phyloP scores from a whole-genome alignment of 306 rosid species.

The Amphicarpaea edgeworthii region DNA sequence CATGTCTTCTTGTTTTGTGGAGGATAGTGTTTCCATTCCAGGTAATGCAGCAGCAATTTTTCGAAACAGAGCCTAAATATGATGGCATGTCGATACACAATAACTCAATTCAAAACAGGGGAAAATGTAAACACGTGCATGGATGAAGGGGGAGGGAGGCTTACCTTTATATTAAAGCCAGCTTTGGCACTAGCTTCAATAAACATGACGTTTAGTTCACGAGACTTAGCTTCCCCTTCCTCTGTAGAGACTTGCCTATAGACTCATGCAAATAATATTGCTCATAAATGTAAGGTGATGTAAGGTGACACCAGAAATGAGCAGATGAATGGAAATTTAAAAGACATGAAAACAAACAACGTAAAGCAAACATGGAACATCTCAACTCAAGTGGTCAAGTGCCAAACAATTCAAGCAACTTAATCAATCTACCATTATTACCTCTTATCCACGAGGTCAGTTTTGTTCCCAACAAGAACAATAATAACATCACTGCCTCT shows the following conservation, averaged over 20 bases:
- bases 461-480: conserved; percentile 79
- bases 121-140: background rate
- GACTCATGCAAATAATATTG: conserved; percentile 24
- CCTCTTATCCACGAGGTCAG: conserved; percentile 83
- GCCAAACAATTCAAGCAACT: conserved; percentile 20
- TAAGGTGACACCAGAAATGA: conserved; percentile 20
- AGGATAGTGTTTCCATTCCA: conserved; percentile 60
- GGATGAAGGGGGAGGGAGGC: background rate
- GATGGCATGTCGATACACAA: conserved; percentile 10
- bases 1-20: conserved; percentile 61
- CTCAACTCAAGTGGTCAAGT: too few relatives aligned
- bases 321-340: background rate
- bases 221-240: conserved; percentile 62
- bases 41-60: conserved; percentile 64
- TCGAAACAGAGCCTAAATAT: conserved; percentile 54
- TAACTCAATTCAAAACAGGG: conserved; percentile 5
- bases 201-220: conserved; percentile 55
- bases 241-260: conserved; percentile 59
- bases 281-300: conserved; percentile 26
- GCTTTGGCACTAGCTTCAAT: conserved; percentile 59
- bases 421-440: conserved; percentile 36
- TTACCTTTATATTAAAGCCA: conserved; percentile 56
- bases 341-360: conserved; percentile 24
- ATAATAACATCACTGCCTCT: conserved; percentile 76
- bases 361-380: conserved; percentile 18